Evolutionary conservation across 2,329 filamentous ascomycete species (phyloP).

Genomic region (Alternaria sp.): DNA sequence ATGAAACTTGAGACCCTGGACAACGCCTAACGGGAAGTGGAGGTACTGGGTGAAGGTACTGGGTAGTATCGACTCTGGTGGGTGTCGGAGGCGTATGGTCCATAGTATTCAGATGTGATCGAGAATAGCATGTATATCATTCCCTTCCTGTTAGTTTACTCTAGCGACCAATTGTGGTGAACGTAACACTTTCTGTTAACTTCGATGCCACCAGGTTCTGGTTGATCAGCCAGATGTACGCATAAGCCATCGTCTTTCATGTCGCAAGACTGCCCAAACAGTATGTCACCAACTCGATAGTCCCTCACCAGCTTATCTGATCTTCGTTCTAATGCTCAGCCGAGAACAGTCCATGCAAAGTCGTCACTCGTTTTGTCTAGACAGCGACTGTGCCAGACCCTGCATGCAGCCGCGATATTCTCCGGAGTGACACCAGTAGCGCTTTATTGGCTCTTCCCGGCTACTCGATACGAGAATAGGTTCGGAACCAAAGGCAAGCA

Average conservation of each 20-base stretch:
- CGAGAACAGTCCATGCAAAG: background rate
- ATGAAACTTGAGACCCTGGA: background rate
- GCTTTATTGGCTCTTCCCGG: background rate
- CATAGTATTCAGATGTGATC: background rate
- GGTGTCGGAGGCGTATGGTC: background rate
- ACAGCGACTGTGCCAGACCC: background rate
- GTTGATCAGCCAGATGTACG: background rate
- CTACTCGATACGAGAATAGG: background rate
- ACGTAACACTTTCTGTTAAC: background rate
- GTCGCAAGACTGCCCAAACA: background rate
- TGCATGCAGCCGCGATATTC: slow-evolving; percentile 1
- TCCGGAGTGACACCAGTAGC: slow-evolving; percentile 2
- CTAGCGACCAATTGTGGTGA: background rate
- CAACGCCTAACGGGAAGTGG: background rate
- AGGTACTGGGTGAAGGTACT: background rate
- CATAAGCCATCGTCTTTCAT: background rate
- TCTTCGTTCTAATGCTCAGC: background rate
- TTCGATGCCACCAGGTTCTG: background rate
- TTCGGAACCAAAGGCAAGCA: background rate
- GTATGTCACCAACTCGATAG: background rate
- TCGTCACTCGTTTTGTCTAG: background rate
- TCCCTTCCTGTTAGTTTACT: background rate
- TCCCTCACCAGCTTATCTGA: background rate
- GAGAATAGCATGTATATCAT: background rate
- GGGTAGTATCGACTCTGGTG: background rate